phyloP scores from a whole-genome alignment of 768 basidiomycete genomes.

The Cubamyces lactineus region DNA sequence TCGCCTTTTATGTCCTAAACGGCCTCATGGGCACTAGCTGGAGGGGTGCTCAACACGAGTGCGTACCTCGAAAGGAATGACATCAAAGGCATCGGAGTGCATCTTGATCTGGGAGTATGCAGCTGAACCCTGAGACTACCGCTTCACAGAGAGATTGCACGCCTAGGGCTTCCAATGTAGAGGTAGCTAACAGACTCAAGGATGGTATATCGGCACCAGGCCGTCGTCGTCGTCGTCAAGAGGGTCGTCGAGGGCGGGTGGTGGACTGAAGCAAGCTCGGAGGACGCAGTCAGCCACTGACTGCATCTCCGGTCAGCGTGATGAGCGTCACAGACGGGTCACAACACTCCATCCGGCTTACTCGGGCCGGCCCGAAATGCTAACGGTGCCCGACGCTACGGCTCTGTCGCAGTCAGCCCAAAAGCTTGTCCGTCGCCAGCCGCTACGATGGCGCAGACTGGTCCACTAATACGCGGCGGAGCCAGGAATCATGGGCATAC shows the following conservation, averaged over 20 bases:
- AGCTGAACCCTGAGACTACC: neutral
- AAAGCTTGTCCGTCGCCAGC: too few relatives aligned
- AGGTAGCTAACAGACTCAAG: neutral
- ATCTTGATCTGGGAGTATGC: slow-evolving; percentile 26
- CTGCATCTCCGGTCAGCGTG: slow-evolving; percentile 18
- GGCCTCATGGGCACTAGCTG: slow-evolving; percentile 14
- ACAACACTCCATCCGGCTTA: neutral
- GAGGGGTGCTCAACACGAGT: neutral
- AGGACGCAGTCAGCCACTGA: slow-evolving; percentile 15
- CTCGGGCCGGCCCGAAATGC: neutral
- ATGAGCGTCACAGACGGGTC: slow-evolving; percentile 9
- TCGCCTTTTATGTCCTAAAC: slow-evolving; percentile 81
- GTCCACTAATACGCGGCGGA: too few relatives aligned
- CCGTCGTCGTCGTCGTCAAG: slow-evolving; percentile 19
- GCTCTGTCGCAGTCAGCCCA: neutral
- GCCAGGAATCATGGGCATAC: too few relatives aligned
- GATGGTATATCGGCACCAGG: slow-evolving; percentile 18
- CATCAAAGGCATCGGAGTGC: slow-evolving; percentile 77
- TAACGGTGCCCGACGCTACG: neutral
- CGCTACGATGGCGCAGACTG: too few relatives aligned
- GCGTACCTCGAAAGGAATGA: slow-evolving; percentile 82
- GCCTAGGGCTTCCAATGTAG: too few relatives aligned
- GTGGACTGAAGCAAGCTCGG: slow-evolving; percentile 12
- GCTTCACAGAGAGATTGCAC: neutral
- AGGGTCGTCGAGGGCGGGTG: slow-evolving; percentile 6